These are phyloP conservation scores for Ustanciosporium gigantosporum DNA, from an alignment of 1,284 basidiomycete genomes.

Conservation along the genomic window DNA sequence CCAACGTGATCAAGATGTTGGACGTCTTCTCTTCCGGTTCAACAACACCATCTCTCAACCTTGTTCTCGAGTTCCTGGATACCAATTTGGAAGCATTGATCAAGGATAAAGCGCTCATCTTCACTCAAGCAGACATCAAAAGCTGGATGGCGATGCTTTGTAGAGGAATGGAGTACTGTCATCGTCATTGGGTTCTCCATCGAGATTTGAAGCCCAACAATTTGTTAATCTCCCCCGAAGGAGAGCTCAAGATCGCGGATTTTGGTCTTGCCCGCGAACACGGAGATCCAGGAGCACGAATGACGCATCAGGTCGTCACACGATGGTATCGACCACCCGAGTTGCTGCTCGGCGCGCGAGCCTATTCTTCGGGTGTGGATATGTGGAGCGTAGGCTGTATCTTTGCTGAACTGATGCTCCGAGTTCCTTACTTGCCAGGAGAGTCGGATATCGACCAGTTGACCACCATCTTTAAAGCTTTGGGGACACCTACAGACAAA, in stretches of 20 bases:
- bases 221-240: constrained; percentile 85
- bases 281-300: constrained; percentile 86
- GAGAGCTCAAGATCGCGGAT: constrained; percentile 95
- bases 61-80: constrained; percentile 95
- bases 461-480: constrained; percentile 87
- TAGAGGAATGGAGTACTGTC: constrained; percentile 93
- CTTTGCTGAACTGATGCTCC: constrained; percentile 91
- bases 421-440: constrained; percentile 88
- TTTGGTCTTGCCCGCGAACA: constrained; percentile 97
- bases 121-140: constrained; percentile 94
- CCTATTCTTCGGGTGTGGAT: constrained; percentile 85
- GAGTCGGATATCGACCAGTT: constrained; percentile 96
- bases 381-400: constrained; percentile 95
- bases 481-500: constrained; percentile 91
- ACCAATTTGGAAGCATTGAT: constrained; percentile 98
- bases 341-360: constrained; percentile 81
- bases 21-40: constrained; percentile 97
- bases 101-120: constrained; percentile 86
- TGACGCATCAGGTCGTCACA: constrained; percentile 98
- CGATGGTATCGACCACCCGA: constrained; percentile 97
- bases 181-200: constrained; percentile 89
- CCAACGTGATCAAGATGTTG: constrained; percentile 93
- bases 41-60: constrained; percentile 74
- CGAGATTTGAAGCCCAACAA: constrained; percentile 99
- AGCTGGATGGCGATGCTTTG: constrained; percentile 99